These are phyloP conservation scores for Stropharia rugosoannulata DNA, from an alignment of 768 basidiomycete species.

Conservation along the genomic window DNA sequence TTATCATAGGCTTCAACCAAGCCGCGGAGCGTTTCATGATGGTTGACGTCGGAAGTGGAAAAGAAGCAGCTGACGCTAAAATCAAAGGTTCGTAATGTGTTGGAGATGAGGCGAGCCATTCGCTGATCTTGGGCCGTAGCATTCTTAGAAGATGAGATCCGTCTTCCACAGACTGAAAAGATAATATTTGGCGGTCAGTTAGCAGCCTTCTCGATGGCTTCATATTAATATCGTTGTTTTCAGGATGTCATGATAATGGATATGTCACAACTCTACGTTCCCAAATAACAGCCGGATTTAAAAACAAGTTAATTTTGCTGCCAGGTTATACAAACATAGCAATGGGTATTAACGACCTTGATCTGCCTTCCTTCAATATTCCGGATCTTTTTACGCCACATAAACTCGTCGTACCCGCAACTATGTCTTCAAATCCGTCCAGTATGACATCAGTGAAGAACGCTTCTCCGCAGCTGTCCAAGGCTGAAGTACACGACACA, in stretches of 20 bases:
- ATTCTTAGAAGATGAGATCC: constrained; percentile 60
- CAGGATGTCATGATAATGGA: constrained; percentile 75
- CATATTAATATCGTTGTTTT: constrained; percentile 1
- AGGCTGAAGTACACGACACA: constrained; percentile 3
- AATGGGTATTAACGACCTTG: constrained; percentile 53
- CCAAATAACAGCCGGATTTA: constrained; percentile 62
- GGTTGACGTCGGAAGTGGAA: constrained; percentile 67
- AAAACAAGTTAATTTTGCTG: constrained; percentile 63
- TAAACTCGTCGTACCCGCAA: constrained; percentile 37
- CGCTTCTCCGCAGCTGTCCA: constrained; percentile 4
- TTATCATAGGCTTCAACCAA: constrained; percentile 69
- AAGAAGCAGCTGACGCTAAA: constrained; percentile 77
- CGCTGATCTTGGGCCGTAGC: constrained; percentile 25
- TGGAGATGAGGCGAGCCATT: not conserved
- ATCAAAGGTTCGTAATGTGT: constrained; percentile 55
- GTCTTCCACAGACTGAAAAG: constrained; percentile 61
- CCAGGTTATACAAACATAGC: constrained; percentile 65
- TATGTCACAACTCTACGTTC: constrained; percentile 63
- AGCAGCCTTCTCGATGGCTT: constrained; percentile 10
- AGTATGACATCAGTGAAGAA: constrained; percentile 8
- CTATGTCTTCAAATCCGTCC: constrained; percentile 9
- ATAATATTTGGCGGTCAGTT: constrained; percentile 64
- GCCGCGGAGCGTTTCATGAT: constrained; percentile 65
- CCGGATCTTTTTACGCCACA: constrained; percentile 60
- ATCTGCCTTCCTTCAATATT: constrained; percentile 51